A percentile compares a stretch with the other conserved stretches of the same genome.
These are phyloP conservation scores for Patellaria atrata DNA, from an alignment of 495 filamentous ascomycete genomes.

Conservation along the genomic window DNA sequence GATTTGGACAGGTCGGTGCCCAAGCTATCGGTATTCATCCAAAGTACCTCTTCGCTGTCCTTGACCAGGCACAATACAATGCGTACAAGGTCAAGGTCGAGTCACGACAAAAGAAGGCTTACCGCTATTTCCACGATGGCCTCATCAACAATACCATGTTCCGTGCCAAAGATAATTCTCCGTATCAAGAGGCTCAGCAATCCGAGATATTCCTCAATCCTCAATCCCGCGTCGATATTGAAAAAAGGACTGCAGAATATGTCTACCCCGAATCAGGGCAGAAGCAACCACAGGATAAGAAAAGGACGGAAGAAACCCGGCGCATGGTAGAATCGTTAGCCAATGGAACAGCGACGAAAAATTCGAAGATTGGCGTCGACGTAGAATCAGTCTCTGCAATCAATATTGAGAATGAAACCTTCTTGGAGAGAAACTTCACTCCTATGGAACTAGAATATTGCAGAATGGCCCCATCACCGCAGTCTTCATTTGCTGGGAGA, in stretches of 20 bases:
- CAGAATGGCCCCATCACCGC: slow-evolving; percentile 56
- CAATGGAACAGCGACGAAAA: slow-evolving; percentile 50
- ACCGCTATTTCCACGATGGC: slow-evolving; percentile 94
- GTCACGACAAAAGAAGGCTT: slow-evolving; percentile 91
- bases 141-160: slow-evolving; percentile 96
- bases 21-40: slow-evolving; percentile 95
- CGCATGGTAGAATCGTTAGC: slow-evolving; percentile 68
- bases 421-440: slow-evolving; percentile 92
- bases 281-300: slow-evolving; percentile 8
- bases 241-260: slow-evolving; percentile 70
- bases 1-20: slow-evolving; percentile 97
- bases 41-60: slow-evolving; percentile 87
- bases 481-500: slow-evolving; percentile 76
- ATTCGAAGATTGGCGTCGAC: slow-evolving; percentile 83
- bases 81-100: slow-evolving; percentile 78
- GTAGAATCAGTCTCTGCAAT: slow-evolving; percentile 74
- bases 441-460: slow-evolving; percentile 70
- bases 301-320: slow-evolving; percentile 37
- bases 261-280: slow-evolving; percentile 45
- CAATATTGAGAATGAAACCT: slow-evolving; percentile 85
- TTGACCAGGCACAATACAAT: slow-evolving; percentile 70
- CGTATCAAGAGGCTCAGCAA: slow-evolving; percentile 80
- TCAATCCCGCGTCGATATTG: slow-evolving; percentile 66
- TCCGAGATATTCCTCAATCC: slow-evolving; percentile 85
- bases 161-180: slow-evolving; percentile 79